Base-by-base conservation (phyloP, 2,329 filamentous ascomycete species). In the Fusarium sacchari region DNA sequence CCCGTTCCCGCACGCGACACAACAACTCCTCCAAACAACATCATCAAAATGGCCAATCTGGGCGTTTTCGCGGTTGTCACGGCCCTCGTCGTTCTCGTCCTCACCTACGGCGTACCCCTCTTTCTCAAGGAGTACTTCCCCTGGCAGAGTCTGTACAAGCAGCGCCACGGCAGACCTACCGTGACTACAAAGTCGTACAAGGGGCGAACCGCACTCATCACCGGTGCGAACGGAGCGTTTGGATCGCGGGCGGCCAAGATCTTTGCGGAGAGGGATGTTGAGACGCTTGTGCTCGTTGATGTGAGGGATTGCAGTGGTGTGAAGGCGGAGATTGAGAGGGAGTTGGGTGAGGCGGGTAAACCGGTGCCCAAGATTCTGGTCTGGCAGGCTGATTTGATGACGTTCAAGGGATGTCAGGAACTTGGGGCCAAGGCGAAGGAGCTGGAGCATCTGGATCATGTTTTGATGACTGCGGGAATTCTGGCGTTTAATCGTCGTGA, bases 311-410 rank as follows among this genome's bases (percentile, higher is more conserved):
- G 80, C 34, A 64, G 61, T 11, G 73, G 65, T 11, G 76, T 83
- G 64, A 81, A 82, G 67, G 47, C 77, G 61, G 61, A 82, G 64
- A 83, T 83, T 44, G 79, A 81, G 73, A 67, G 73, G 2, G 81
- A 81, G 53, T 73, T 81, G 43, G 60, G 24, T 1, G 78, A 74
- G 3, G 13, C 43, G 47, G 67, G 72, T 26, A 81, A 79, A 64
- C 44, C 75, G 24, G 56, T 59, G 14, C 80, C 81, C 3, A 80
- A 73, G 13, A 82, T 83, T 43, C 64, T 82, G 6, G 77, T 82
- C 22, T 83, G 81, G 81, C 74, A 81, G 37, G 78, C 80, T 60
- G 81, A 83, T 63, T 75, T 83, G 60, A 82, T 83, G 81, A 74
- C 78, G 9, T 83, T 81, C 64, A 72, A 74, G 4, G 81, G 80